Base-by-base conservation (phyloP, 306 rosid species). In the Betula pendula region DNA sequence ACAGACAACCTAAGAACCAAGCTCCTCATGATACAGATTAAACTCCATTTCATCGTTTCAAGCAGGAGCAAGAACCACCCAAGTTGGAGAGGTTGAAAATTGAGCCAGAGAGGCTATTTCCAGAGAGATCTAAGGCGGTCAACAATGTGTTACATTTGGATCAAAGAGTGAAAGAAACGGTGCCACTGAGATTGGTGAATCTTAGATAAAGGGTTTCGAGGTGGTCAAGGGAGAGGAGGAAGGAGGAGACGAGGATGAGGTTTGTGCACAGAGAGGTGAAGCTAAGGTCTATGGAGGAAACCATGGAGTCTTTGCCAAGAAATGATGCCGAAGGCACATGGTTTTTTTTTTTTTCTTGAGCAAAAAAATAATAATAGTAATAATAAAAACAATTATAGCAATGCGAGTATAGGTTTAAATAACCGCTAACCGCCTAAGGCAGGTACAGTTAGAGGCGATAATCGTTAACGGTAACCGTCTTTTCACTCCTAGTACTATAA, bases 241-340 rank as follows among this genome's bases (percentile, higher is more conserved):
- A 77, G 43, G 85, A 33, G 4, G 86, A 72, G 8, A 95, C 80
- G 4, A 76, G 19, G 75, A 80, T 82, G 80, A 96, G 88, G 77
- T 96, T 89, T 0, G 90, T 83, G 70, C 74, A 51, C n/a, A 96
- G 65, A 1, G 84, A 16, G 42, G 70, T 14, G 40, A 0, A 29
- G 83, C 84, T 86, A 31, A 96, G 89, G 86, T 92, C 88, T 73
- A 96, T 90, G 81, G 93, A 77, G 70, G 90, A 83, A 12, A 91
- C 68, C 44, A 81, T 74, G 79, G 84, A 56, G 62, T 76, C 82
- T 73, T 87, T 85, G 80, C 99, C n/a, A 92, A 68, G 75, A 72
- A 49, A 96, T 78, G n/a, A 94, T 90, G 0, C 68, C 29, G 78
- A 92, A 96, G 6, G 65, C 44, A 59, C 99, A 96, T 1, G 92